These are phyloP conservation scores for Trametes gibbosa DNA, from an alignment of 768 basidiomycete genomes.

Conservation along the genomic window DNA sequence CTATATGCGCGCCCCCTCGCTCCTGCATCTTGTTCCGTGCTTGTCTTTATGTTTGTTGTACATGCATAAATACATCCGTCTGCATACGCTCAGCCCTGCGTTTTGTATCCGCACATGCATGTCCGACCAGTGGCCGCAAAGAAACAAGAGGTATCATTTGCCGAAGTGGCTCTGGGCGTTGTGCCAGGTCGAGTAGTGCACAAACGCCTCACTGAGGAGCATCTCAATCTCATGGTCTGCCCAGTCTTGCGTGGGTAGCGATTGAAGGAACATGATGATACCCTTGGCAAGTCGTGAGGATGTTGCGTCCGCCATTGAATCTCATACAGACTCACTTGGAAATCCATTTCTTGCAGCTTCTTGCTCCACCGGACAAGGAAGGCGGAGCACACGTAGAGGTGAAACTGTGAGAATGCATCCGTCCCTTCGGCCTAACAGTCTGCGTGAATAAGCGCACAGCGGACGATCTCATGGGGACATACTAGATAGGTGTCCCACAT, in stretches of 20 bases:
- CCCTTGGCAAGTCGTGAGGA: slow-evolving; percentile 51
- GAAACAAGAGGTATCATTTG: background rate
- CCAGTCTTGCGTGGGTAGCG: slow-evolving; percentile 90
- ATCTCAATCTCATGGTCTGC: slow-evolving; percentile 94
- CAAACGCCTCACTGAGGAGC: slow-evolving; percentile 93
- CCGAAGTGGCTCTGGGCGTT: slow-evolving; percentile 87
- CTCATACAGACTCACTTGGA: slow-evolving; percentile 65
- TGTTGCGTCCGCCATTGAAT: background rate
- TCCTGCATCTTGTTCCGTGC: background rate
- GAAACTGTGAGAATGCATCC: slow-evolving; percentile 98
- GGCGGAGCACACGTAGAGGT: slow-evolving; percentile 96
- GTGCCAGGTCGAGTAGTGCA: slow-evolving; percentile 90
- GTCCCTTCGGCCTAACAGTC: slow-evolving; percentile 82
- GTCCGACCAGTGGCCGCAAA: background rate
- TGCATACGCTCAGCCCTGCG: background rate
- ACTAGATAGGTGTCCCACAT: slow-evolving; percentile 99
- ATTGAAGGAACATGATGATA: slow-evolving; percentile 98
- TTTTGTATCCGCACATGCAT: background rate
- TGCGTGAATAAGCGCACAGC: background rate
- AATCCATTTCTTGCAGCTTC: slow-evolving; percentile 93
- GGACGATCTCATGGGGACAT: slow-evolving; percentile 28
- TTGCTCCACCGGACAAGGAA: slow-evolving; percentile 96
- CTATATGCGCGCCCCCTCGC: background rate
- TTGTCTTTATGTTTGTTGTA: slow-evolving; percentile 9
- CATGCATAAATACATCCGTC: slow-evolving; percentile 20